phyloP scores from a whole-genome alignment of 2,329 filamentous ascomycete species.

The Bimuria novae-zelandiae region DNA sequence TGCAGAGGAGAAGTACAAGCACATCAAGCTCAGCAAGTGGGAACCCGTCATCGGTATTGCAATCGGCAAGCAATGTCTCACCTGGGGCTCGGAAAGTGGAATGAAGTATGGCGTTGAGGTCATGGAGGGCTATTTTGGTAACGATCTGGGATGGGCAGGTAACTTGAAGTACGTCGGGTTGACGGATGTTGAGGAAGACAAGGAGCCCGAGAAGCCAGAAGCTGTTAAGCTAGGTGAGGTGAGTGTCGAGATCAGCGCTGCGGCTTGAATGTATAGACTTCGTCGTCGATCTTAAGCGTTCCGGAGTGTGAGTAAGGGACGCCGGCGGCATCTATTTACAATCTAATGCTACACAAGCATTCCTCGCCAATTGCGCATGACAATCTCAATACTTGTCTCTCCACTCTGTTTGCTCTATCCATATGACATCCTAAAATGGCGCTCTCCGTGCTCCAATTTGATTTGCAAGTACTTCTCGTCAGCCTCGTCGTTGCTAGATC shows the following conservation, averaged over 20 bases:
- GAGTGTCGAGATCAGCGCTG: conserved; percentile 32
- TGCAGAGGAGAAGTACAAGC: conserved; percentile 21
- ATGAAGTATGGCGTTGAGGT: conserved; percentile 66
- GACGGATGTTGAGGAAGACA: conserved; percentile 37
- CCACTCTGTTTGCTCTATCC: no score
- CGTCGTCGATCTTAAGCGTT: background rate
- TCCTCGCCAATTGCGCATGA: conserved; percentile 1
- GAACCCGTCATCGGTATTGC: conserved; percentile 69
- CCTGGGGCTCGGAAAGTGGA: conserved; percentile 63
- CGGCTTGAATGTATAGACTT: conserved; percentile 15
- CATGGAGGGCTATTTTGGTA: conserved; percentile 66
- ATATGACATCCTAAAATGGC: no score
- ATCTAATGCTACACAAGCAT: conserved; percentile 2
- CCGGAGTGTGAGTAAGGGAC: background rate
- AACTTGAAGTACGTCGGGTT: conserved; percentile 40
- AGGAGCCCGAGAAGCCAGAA: conserved; percentile 21
- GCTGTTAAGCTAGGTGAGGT: conserved; percentile 33
- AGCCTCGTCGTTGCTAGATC: background rate
- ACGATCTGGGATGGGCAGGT: conserved; percentile 63
- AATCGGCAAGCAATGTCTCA: conserved; percentile 70
- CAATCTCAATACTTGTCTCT: background rate
- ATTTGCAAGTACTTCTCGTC: no score
- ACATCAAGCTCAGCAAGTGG: conserved; percentile 36
- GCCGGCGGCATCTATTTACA: background rate
- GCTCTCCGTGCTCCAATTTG: no score